Base-by-base conservation (phyloP, 768 basidiomycete species). In the Dioszegia aurantiaca region DNA sequence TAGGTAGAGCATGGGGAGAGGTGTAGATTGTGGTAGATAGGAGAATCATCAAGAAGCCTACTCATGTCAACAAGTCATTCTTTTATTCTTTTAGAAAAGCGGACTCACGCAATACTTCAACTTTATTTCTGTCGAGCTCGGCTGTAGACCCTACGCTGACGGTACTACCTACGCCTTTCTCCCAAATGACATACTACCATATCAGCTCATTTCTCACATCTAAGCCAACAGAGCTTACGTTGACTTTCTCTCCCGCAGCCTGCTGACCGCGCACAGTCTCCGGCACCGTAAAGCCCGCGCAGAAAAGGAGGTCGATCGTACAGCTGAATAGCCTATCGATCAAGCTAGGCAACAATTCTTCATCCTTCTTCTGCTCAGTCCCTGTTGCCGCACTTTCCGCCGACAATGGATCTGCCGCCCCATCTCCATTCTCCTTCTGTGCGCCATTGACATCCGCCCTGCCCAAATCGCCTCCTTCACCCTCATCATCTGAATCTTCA, bases 151-250 rank as follows among this genome's bases (percentile, higher is more conserved):
- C 86, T 8, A 84, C 82, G 71, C 89, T 86, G 36, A 82, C 80
- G 1, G 90, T 89, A 1, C 90, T 90, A 12, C 95, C 94, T 23
- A 99, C 83, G 12, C 94, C 94, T 69, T 87, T 90, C 80, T 95
- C 91, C 94, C 94, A 76, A 31, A 76, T 76, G 19, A 76, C 73
- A 61, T 76, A 76, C 75, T 76, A 37, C 30, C 21, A 37, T n/a
- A 45, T 48, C 41, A 56, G 53, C 41, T 16, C 24, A 17, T 65
- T 67, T 27, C 44, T 26, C 46, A 11, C 5, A 30, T 45, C 26
- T 19, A 4, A 4, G 11, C 21, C 14, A 27, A 27, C 17, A 5
- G 5, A 14, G 69, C 75, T 63, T 58, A 76, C 75, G 51, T 76
- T 76, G 61, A 78, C 70, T 67, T 78, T 78, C 28, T 77, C 74